Evolutionary conservation across 1,284 basidiomycete genomes (phyloP), one percentile per base, ranked within the genome.

Genomic region (Lentinula novae-zelandiae): DNA sequence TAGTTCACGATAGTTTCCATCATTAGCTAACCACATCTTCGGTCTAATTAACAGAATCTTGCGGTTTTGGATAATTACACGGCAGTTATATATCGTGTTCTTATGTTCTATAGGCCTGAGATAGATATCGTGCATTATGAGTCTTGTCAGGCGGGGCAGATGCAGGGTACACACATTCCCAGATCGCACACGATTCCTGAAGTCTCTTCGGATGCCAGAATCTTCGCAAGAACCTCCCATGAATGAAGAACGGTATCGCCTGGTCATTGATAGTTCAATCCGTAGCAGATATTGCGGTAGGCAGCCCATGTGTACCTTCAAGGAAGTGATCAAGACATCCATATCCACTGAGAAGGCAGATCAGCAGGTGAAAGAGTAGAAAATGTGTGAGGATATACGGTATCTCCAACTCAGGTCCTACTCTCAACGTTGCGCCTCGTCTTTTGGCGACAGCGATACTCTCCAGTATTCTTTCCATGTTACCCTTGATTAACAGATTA

Each of bases 1-100:
- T 68, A 98, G 81, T 75, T 99, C 96, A 51, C 96, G 89, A 73
- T 99, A 99, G 73, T 99, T 98, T 9, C 96, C 96, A 68, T 98
- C 95, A 70, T 99, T 99, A 2, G 96, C 96, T 62, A 99, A 82
- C 96, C 96, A 99, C 95, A 99, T 96, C 77, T 99, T 99, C 0
- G 96, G 97, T 10, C 97, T 86, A 67, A 99, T 98, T 67, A 97
- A 83, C 1, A 98, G 74, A 65, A 99, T 95, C 75, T 93, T 85
- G 53, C 86, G 82, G 73, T 96, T 82, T 70, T 95, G 82, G 44
- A 96, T 85, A 69, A 98, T 89, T 39, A 98, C 81, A 17, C 97
- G 88, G 73, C 95, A 98, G 72, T 99, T 99, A 79, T 98, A 99
- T 63, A 92, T 95, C 56, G 95, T 94, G 68, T 96, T 97, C 80